Percentiles rank a stretch among this genome's conserved stretches.
Evolutionary conservation across 441 rosid genomes (phyloP).

Genomic region (Bruguiera hainesii): DNA sequence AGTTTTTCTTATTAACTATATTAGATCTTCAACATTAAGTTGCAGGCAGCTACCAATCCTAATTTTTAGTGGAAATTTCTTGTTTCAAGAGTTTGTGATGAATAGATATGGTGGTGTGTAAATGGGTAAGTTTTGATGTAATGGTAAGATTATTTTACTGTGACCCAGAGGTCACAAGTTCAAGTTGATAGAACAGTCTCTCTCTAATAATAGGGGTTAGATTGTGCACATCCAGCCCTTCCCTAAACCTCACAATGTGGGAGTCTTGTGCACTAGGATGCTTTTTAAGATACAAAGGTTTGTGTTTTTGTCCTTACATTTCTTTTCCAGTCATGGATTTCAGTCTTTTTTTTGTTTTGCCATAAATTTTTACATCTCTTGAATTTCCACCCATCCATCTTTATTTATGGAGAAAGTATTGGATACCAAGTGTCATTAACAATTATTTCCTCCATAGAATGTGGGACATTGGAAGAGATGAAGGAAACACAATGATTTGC

Average conservation of each 20-base stretch:
- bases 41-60: no score
- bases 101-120: no score
- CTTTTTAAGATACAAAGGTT: neutral
- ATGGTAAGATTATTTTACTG: no score
- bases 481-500: no score
- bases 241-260: neutral
- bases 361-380: neutral
- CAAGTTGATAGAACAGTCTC: no score
- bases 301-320: neutral
- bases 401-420: neutral
- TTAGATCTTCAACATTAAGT: no score
- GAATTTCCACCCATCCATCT: neutral
- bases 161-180: no score
- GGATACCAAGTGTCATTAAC: constrained; percentile 2
- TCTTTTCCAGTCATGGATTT: constrained; percentile 2
- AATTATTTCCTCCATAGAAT: constrained; percentile 4
- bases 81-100: neutral
- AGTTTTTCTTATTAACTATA: no score
- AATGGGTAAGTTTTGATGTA: no score
- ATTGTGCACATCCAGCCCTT: neutral
- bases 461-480: neutral
- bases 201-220: no score
- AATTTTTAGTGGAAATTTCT: no score
- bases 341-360: neutral
- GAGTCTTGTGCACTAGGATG: neutral